phyloP scores from a whole-genome alignment of 805 yeast species.

The Tetrapisispora iriomotensis region DNA sequence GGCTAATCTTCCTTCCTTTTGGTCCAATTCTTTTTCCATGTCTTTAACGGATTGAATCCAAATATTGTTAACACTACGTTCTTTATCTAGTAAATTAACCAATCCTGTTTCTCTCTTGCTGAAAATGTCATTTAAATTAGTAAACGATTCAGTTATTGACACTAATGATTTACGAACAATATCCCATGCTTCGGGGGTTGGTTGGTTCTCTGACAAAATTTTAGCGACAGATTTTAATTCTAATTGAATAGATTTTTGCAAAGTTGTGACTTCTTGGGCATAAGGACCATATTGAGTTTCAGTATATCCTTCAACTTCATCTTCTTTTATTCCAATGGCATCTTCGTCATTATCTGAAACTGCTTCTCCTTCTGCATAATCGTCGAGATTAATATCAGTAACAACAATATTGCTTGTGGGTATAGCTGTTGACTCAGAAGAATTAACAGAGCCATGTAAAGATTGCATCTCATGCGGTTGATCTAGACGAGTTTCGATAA shows the following conservation, averaged over 20 bases:
- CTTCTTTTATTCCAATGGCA: conserved; percentile 16
- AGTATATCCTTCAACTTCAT: conserved; percentile 24
- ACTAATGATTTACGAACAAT: conserved; percentile 22
- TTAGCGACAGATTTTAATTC: conserved; percentile 42
- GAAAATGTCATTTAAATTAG: conserved; percentile 24
- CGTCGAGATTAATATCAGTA: conserved; percentile 26
- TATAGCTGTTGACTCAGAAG: background rate
- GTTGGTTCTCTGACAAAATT: conserved; percentile 24
- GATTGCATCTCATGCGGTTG: conserved; percentile 1
- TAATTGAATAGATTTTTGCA: conserved; percentile 39
- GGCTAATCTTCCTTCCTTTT: conserved; percentile 51
- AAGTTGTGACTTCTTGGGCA: conserved; percentile 38
- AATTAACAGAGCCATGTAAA: background rate
- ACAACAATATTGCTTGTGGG: conserved; percentile 21
- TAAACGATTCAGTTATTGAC: conserved; percentile 20
- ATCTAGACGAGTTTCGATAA: conserved; percentile 18
- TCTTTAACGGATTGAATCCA: conserved; percentile 71
- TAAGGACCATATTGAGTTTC: conserved; percentile 32
- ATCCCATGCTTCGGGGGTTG: conserved; percentile 16
- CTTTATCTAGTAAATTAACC: conserved; percentile 46
- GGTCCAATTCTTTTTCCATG: conserved; percentile 54
- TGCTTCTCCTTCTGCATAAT: conserved; percentile 33
- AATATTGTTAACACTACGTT: conserved; percentile 55
- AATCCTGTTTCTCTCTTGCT: conserved; percentile 34
- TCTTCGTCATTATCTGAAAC: conserved; percentile 32